Evolutionary conservation across 139 green algal genomes (phyloP).

Genomic region (Axilococcus clingmanii): DNA sequence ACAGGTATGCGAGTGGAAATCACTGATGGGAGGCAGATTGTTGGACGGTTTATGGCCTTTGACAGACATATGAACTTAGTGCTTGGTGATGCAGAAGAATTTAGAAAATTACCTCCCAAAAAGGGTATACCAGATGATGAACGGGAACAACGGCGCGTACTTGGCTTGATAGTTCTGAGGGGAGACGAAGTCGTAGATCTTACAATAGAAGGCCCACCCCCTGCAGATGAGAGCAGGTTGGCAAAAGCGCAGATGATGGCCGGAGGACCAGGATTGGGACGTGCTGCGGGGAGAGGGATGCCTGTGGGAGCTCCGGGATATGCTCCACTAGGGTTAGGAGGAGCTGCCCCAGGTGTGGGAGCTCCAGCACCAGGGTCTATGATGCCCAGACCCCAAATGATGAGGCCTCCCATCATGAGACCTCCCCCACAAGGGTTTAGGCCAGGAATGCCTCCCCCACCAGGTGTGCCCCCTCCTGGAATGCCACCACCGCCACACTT

Average conservation of each 20-base stretch:
- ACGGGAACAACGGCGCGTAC: constrained; percentile 79
- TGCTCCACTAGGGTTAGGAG: constrained; percentile 27
- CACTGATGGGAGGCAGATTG: constrained; percentile 78
- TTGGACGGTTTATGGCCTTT: constrained; percentile 98
- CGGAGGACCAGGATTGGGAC: constrained; percentile 65
- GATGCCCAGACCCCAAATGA: constrained; percentile 74
- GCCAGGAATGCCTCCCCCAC: constrained; percentile 53
- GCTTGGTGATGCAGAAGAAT: constrained; percentile 93
- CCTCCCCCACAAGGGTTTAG: constrained; percentile 18
- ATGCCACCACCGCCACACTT: not conserved
- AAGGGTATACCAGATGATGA: constrained; percentile 79
- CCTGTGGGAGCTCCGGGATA: constrained; percentile 18
- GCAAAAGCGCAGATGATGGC: constrained; percentile 31
- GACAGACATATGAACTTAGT: constrained; percentile 99
- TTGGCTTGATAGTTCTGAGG: constrained; percentile 90
- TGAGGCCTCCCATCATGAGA: constrained; percentile 43
- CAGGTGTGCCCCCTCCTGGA: constrained; percentile 12
- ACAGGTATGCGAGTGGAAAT: constrained; percentile 84
- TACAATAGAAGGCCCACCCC: constrained; percentile 91
- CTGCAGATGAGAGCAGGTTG: constrained; percentile 51
- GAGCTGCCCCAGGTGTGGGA: constrained; percentile 32
- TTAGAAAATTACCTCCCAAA: constrained; percentile 84
- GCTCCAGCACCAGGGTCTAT: constrained; percentile 87
- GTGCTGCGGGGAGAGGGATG: constrained; percentile 9
- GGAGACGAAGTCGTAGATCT: constrained; percentile 93